Evolutionary conservation across 208 protist species (phyloP).

Genomic region (Leptomonas pyrrhocoris): DNA sequence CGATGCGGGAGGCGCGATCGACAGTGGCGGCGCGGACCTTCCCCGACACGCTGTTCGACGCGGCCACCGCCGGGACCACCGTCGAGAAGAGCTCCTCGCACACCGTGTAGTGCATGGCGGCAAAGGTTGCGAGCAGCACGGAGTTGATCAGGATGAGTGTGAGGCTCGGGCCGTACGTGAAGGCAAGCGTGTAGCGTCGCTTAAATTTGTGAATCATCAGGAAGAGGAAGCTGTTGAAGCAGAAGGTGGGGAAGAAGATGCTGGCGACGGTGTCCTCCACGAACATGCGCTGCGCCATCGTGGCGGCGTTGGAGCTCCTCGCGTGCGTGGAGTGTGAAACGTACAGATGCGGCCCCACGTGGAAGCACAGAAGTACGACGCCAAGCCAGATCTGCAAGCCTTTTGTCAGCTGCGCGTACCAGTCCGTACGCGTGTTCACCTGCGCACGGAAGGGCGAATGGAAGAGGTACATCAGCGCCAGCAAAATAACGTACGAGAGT

Average conservation of each 20-base stretch:
- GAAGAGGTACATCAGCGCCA: slow-evolving; percentile 76
- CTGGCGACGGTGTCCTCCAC: slow-evolving; percentile 37
- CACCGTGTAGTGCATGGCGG: slow-evolving; percentile 65
- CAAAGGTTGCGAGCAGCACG: slow-evolving; percentile 65
- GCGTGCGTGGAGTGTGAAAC: neutral
- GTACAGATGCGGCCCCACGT: slow-evolving; percentile 56
- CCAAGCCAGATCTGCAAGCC: slow-evolving; percentile 73
- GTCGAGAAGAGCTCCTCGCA: slow-evolving; percentile 43
- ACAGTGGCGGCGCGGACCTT: slow-evolving; percentile 5
- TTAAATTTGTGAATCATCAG: slow-evolving; percentile 77
- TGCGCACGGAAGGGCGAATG: slow-evolving; percentile 78
- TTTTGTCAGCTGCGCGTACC: slow-evolving; percentile 73
- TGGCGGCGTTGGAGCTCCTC: neutral
- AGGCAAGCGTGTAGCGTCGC: slow-evolving; percentile 50
- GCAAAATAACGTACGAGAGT: slow-evolving; percentile 46
- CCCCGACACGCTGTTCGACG: slow-evolving; percentile 8
- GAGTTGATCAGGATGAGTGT: slow-evolving; percentile 71
- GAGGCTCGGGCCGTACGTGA: slow-evolving; percentile 71
- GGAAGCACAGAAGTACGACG: slow-evolving; percentile 60
- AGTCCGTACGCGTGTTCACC: slow-evolving; percentile 46
- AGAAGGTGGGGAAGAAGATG: slow-evolving; percentile 82
- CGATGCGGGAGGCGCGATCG: neutral
- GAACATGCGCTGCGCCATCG: slow-evolving; percentile 11
- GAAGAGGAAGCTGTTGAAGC: slow-evolving; percentile 49
- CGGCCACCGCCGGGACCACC: slow-evolving; percentile 7